Base-by-base conservation (phyloP, 116 monocot genomes). In the Trichopus zeylanicus region DNA sequence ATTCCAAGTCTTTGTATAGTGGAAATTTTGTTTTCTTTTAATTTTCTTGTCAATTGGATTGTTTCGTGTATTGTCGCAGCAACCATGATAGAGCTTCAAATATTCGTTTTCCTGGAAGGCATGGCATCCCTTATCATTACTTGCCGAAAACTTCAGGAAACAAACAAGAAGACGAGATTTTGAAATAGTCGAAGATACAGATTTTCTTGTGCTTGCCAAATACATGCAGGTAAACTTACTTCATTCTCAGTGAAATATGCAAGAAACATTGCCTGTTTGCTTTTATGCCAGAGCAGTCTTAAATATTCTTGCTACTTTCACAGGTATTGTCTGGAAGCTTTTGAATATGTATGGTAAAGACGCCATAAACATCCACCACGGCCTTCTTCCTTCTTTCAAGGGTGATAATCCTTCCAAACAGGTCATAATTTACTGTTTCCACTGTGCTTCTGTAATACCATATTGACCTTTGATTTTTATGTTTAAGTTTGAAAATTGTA, bases 341-440 rank as follows among this genome's bases (percentile, higher is more conserved):
- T 53, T 95, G 67, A 63, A 71, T 56, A 66, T 57, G 42, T 95
- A 95, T 75, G 81, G 79, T 42, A 95, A 76, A 84, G 95, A 95
- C 70, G 57, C 89, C n/a, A 86, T 94, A 13, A 94, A 94, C 57
- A 95, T 95, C 61, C 95, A 89, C 67, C 95, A 95, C 73, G 95
- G 95, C 26, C 86, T 95, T 64, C 95, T 95, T 72, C 95, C 95
- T 55, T 95, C 90, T 60, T 89, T 90, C 47, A 95, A 76, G 72
- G 95, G 95, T 53, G 84, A 86, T 10, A 73, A 80, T 73, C 95
- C 95, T 65, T 78, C 81, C 10, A 89, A 59, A 65, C 90, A 95
- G 95, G 95, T 90, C 25, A 28, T 27, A 7, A 29, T 30, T 48
- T 32, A n/a, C 21, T 69, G 27, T 33, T 11, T n/a, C 19, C 25